phyloP scores from a whole-genome alignment of 2,329 filamentous ascomycete species.

The Colletotrichum simmondsii region DNA sequence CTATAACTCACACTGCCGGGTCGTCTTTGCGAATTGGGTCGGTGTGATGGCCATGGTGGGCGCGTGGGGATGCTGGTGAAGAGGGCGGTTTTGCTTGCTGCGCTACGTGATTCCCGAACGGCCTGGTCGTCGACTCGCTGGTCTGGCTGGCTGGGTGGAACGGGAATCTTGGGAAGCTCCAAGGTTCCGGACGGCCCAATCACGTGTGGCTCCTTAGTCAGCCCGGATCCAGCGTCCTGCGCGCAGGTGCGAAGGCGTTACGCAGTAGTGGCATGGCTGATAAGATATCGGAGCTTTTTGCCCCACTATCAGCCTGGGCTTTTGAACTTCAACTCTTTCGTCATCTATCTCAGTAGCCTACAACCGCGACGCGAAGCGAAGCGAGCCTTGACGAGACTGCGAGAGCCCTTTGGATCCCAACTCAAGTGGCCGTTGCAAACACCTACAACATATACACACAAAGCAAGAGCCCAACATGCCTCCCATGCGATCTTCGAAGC shows the following conservation, averaged over 20 bases:
- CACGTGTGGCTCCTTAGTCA: constrained; percentile 32
- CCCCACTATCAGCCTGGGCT: not conserved
- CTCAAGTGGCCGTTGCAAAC: not conserved
- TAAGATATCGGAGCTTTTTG: constrained; percentile 13
- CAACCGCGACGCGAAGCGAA: not conserved
- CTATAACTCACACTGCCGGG: constrained; percentile 75
- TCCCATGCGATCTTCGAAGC: constrained; percentile 78
- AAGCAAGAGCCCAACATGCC: constrained; percentile 66
- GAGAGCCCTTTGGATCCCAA: not conserved
- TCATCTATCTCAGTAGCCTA: not conserved
- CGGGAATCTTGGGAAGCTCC: constrained; percentile 29
- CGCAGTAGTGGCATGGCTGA: not conserved
- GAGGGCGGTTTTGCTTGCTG: constrained; percentile 40
- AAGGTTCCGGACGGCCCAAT: constrained; percentile 26
- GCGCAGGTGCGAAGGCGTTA: not conserved
- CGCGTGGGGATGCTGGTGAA: constrained; percentile 48
- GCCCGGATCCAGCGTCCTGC: not conserved
- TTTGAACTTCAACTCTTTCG: constrained; percentile 4
- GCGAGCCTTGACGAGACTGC: not conserved
- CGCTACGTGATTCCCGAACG: constrained; percentile 38
- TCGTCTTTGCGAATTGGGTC: constrained; percentile 87
- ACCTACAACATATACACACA: not conserved
- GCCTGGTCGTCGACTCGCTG: constrained; percentile 4
- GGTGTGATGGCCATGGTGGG: constrained; percentile 87
- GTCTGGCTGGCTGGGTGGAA: constrained; percentile 12